Evolutionary conservation across 176 grass and related monocot species (phyloP).

Genomic region (Oryza australiensis): DNA sequence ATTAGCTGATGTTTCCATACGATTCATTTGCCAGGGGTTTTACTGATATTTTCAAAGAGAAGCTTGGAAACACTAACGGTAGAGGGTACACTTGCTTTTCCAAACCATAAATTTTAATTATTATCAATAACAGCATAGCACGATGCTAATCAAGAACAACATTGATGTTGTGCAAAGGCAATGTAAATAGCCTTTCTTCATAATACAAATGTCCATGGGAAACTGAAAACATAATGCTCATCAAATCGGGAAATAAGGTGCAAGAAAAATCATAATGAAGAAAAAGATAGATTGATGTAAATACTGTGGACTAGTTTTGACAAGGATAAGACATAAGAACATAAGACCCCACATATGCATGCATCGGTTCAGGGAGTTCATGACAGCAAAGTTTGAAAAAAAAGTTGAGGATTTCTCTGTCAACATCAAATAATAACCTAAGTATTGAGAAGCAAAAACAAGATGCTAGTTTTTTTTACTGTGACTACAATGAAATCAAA

Average conservation of each 20-base stretch:
- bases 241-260: not conserved
- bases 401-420: not conserved
- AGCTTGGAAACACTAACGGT: not conserved
- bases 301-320: not conserved
- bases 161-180: not conserved
- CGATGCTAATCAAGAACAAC: not conserved
- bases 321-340: not conserved
- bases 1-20: not conserved
- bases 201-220: not conserved
- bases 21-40: not conserved
- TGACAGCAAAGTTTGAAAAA: constrained; percentile 15
- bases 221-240: not conserved
- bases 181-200: constrained; percentile 6
- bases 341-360: not conserved
- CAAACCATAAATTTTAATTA: constrained; percentile 3
- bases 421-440: not conserved
- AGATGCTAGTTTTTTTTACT: constrained; percentile 16
- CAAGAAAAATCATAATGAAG: not conserved
- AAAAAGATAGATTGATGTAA: not conserved
- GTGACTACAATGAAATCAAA: not conserved
- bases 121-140: not conserved
- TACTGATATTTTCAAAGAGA: not conserved
- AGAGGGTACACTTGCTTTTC: not conserved
- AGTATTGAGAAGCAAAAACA: constrained; percentile 23
- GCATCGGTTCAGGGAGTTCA: constrained; percentile 1